Evolutionary conservation across 371 early-diverging fungal species (phyloP).

Genomic region (Mortierella sp.): DNA sequence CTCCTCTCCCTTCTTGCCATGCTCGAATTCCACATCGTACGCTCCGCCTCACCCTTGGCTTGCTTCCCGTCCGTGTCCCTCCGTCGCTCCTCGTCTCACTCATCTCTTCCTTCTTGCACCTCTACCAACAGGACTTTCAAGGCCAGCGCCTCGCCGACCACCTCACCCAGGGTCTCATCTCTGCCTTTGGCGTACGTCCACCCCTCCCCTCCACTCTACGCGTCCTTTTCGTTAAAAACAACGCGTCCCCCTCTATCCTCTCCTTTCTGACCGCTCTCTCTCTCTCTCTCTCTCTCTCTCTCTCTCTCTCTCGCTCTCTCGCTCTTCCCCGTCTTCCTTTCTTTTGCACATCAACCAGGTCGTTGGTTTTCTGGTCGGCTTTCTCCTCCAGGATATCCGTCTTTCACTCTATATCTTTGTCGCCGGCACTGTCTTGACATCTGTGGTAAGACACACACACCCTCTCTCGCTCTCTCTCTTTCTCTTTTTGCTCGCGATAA

Average conservation of each 20-base stretch:
- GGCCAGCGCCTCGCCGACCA: constrained; percentile 44
- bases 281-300: too few species aligned
- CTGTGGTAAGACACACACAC: constrained; percentile 15
- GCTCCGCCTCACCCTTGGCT: too few species aligned
- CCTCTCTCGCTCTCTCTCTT: neutral
- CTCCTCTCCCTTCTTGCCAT: too few species aligned
- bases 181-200: constrained; percentile 37
- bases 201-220: neutral
- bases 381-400: constrained; percentile 41
- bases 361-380: constrained; percentile 38
- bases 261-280: too few species aligned
- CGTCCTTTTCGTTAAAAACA: too few species aligned
- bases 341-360: constrained; percentile 16
- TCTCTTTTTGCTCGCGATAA: neutral
- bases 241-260: too few species aligned
- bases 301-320: too few species aligned
- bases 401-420: constrained; percentile 34
- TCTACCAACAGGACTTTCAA: constrained; percentile 33
- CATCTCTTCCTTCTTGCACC: neutral
- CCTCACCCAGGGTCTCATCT: constrained; percentile 47
- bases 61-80: too few species aligned
- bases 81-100: neutral
- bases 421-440: constrained; percentile 31
- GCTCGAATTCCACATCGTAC: too few species aligned
- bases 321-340: neutral